phyloP scores from a whole-genome alignment of 2,329 filamentous ascomycete species.

The Verticillium tricorpus region DNA sequence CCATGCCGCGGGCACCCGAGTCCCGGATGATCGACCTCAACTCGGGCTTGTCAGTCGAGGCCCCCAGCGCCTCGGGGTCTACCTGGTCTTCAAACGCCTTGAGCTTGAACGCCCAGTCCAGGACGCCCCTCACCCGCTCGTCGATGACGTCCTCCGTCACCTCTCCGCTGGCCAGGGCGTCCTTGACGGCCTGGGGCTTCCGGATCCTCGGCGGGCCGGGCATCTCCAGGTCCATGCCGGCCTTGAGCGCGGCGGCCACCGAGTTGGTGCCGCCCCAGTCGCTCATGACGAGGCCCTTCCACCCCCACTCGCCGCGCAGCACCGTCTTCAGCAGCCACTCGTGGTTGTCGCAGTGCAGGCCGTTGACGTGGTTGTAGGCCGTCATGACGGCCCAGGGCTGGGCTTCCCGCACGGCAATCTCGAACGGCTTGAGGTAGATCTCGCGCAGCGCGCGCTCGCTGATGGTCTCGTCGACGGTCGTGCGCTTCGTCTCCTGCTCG shows the following conservation, averaged over 20 bases:
- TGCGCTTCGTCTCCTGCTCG: constrained; percentile 28
- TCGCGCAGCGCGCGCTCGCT: constrained; percentile 24
- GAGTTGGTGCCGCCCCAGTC: constrained; percentile 33
- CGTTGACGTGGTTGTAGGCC: constrained; percentile 20
- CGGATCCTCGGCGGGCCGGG: constrained; percentile 26
- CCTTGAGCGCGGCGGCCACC: constrained; percentile 12
- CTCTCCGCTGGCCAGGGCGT: constrained; percentile 17
- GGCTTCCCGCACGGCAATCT: constrained; percentile 35
- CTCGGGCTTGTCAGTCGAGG: constrained; percentile 24
- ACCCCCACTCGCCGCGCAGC: constrained; percentile 52
- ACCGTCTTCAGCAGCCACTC: constrained; percentile 42
- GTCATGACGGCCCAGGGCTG: constrained; percentile 33
- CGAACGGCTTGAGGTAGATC: constrained; percentile 38
- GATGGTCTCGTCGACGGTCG: constrained; percentile 22
- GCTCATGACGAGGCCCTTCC: constrained; percentile 43
- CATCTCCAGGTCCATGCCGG: constrained; percentile 23
- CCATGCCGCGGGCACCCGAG: constrained; percentile 44
- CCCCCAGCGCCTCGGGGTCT: constrained; percentile 21
- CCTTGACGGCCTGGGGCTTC: constrained; percentile 16
- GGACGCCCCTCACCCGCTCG: constrained; percentile 20
- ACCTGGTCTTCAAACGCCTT: constrained; percentile 14
- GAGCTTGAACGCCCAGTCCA: constrained; percentile 18
- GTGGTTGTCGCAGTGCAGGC: constrained; percentile 28
- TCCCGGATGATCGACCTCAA: constrained; percentile 17
- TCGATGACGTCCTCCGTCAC: constrained; percentile 14